These are phyloP conservation scores for Podospora fimiseda DNA, from an alignment of 495 filamentous ascomycete species.

Conservation along the genomic window DNA sequence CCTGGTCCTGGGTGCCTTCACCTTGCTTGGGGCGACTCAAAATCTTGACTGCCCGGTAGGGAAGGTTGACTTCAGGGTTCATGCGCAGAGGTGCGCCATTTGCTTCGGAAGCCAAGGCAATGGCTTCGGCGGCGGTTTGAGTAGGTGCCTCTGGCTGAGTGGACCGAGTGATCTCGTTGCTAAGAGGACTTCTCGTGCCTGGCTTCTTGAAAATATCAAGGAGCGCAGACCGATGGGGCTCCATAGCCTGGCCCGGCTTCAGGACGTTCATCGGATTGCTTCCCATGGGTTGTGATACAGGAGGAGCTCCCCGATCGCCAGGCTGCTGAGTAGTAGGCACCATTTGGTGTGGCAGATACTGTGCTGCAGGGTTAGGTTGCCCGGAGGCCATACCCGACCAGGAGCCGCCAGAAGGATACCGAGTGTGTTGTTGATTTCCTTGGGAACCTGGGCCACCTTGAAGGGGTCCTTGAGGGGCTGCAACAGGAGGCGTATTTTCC, in stretches of 20 bases:
- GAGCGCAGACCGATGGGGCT: slow-evolving; percentile 39
- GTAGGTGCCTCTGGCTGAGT: slow-evolving; percentile 7
- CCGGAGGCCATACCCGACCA: slow-evolving; percentile 9
- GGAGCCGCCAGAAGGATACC: slow-evolving; percentile 12
- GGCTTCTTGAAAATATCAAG: slow-evolving; percentile 46
- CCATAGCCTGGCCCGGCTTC: slow-evolving; percentile 29
- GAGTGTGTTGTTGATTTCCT: slow-evolving; percentile 12
- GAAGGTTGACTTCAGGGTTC: slow-evolving; percentile 36
- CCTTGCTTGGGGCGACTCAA: slow-evolving; percentile 31
- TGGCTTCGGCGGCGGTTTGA: slow-evolving; percentile 21
- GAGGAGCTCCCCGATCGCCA: neutral
- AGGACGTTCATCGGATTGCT: slow-evolving; percentile 3
- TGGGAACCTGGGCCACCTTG: slow-evolving; percentile 3
- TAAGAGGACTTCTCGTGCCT: slow-evolving; percentile 17
- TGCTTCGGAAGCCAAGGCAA: slow-evolving; percentile 20
- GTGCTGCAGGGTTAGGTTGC: slow-evolving; percentile 18
- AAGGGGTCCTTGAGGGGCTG: slow-evolving; percentile 9
- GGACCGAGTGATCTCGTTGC: slow-evolving; percentile 21
- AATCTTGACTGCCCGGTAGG: slow-evolving; percentile 37
- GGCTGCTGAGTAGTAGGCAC: slow-evolving; percentile 4
- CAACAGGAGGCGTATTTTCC: slow-evolving; percentile 11
- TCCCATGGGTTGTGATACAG: slow-evolving; percentile 1
- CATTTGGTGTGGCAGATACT: slow-evolving; percentile 18
- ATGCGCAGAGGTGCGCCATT: slow-evolving; percentile 28
- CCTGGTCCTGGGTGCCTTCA: slow-evolving; percentile 12